Conservation (phyloP, 2,329 filamentous ascomycete species). For the Diaporthe nobilis region DNA sequence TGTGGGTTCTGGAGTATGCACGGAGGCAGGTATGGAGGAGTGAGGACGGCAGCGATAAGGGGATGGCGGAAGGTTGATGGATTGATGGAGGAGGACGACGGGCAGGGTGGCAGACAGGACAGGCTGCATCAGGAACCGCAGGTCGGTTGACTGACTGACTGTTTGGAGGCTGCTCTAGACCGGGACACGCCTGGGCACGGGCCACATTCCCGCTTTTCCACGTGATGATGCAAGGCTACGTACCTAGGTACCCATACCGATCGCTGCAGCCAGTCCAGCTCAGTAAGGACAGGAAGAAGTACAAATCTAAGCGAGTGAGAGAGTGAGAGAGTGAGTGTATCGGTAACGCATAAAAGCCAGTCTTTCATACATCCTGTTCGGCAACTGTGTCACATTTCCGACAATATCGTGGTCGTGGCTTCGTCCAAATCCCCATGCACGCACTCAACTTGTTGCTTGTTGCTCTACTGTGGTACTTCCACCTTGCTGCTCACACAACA, state of each 20-base stretch:
- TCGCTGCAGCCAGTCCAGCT: not conserved
- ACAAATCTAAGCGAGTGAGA: not conserved
- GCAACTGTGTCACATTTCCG: not conserved
- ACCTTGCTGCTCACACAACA: not conserved
- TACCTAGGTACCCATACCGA: conserved; percentile 13
- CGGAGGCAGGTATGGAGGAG: conserved; percentile 38
- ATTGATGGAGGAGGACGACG: conserved; percentile 38
- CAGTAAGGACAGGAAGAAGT: not conserved
- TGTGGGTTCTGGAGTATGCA: conserved; percentile 12
- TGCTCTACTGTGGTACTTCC: not conserved
- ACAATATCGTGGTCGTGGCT: not conserved
- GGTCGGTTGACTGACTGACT: conserved; percentile 27
- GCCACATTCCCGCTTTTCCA: conserved; percentile 25
- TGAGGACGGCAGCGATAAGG: conserved; percentile 39
- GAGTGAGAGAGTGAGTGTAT: not conserved
- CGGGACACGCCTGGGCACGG: conserved; percentile 14
- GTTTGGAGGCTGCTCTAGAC: conserved; percentile 25
- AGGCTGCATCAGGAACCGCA: conserved; percentile 42
- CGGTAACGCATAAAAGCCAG: not conserved
- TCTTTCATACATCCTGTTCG: too few relatives aligned
- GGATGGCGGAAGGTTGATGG: conserved; percentile 41
- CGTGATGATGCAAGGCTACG: conserved; percentile 30
- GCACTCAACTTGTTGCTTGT: not conserved
- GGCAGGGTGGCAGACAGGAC: conserved; percentile 37
- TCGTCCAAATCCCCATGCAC: not conserved